Base-by-base conservation (phyloP, 2,329 filamentous ascomycete genomes). In the Diplodia corticola region DNA sequence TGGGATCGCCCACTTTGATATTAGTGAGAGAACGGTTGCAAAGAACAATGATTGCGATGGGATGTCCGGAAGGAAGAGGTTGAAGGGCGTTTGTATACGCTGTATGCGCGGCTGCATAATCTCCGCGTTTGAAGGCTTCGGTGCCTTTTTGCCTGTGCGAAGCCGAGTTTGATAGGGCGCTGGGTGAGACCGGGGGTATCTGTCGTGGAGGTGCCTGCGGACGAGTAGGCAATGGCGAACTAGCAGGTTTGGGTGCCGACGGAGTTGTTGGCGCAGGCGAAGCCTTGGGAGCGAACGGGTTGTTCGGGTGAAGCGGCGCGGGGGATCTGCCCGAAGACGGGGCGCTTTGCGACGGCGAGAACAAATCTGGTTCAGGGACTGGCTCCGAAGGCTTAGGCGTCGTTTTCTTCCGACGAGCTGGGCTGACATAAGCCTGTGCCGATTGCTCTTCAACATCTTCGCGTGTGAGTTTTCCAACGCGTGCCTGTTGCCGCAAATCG, bases 1-100 rank as follows among this genome's bases (percentile, higher is more conserved):
- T 97, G 0, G 94, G 91, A 71, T 96, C 92, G 54, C 95, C 95
- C 0, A 91, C 94, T 78, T 98, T 98, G 65, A 98, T 83, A 3
- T 90, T 89, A 0, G 94, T 97, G 69, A 98, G 83, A 4, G 95
- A 91, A 63, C 92, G 91, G 76, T 99, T 99, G 72, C 91, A 94
- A 24, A 96, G 87, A 6, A 98, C 85, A n/a, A 98, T 83, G 67
- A 98, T 95, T 20, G 87, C 87, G 26, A 98, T 83, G 0, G 94
- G 94, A 75, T 99, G 95, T 4, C 84, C 85, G 15, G 86, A 78
- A 1, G 95, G 95, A 35, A 99, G 83, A 44, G 88, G 86, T 1
- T 85, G 81, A 2, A 99, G 82, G 1, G 95, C 92, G 33, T 86
- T 85, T 0, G 91, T 88, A 77, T 98, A 99, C 0, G 90, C 89